Evolutionary conservation across 2,329 filamentous ascomycete species (phyloP).

Genomic region (Trichoderma atroviride): DNA sequence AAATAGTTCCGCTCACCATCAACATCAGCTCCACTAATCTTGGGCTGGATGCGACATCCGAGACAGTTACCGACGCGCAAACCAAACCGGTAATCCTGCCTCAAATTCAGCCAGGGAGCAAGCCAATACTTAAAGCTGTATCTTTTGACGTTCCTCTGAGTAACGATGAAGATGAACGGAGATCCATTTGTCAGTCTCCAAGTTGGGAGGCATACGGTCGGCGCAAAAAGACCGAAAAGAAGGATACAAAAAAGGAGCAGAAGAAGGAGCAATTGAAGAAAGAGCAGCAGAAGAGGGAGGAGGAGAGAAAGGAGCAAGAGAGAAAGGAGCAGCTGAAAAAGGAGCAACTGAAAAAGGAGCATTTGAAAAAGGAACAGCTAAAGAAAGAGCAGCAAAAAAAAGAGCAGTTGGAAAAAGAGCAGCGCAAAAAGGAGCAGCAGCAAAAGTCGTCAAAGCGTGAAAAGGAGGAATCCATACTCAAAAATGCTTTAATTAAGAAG

Average conservation of each 20-base stretch:
- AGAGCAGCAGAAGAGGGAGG: constrained; percentile 26
- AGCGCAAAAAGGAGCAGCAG: constrained; percentile 33
- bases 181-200: constrained; percentile 61
- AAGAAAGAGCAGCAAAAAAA: constrained; percentile 27
- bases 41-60: constrained; percentile 13
- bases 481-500: constrained; percentile 33
- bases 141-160: constrained; percentile 39
- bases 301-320: constrained; percentile 21
- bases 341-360: constrained; percentile 24
- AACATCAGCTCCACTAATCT: constrained; percentile 26
- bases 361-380: constrained; percentile 32
- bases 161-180: constrained; percentile 36
- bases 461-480: constrained; percentile 29
- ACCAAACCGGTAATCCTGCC: constrained; percentile 12
- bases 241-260: constrained; percentile 51
- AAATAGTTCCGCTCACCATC: constrained; percentile 28
- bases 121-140: constrained; percentile 35
- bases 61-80: constrained; percentile 24
- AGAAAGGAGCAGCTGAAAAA: constrained; percentile 30
- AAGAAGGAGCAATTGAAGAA: constrained; percentile 39
- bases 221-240: constrained; percentile 57
- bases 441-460: constrained; percentile 6
- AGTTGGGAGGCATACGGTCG: constrained; percentile 62
- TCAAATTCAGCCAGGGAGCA: constrained; percentile 30
- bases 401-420: constrained; percentile 24